These are phyloP conservation scores for Microbotryomycetes sp. DNA, from an alignment of 1,284 basidiomycete genomes.

Conservation along the genomic window DNA sequence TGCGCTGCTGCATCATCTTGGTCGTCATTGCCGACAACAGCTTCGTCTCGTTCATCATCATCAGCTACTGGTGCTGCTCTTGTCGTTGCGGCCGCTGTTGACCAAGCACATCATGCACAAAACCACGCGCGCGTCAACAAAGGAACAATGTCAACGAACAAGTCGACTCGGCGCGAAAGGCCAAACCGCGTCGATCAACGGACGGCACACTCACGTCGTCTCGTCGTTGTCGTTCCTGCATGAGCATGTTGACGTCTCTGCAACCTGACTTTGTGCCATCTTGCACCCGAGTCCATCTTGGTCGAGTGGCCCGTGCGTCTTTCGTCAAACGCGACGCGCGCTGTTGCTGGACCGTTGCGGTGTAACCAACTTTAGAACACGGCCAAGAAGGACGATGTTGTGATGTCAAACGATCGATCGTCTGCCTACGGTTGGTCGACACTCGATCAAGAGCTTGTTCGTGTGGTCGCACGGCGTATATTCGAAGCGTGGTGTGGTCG, in stretches of 20 bases:
- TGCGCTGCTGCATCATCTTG: not conserved
- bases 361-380: no score
- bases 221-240: not conserved
- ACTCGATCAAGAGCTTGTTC: no score
- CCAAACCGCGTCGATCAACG: no score
- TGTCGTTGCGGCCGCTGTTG: not conserved
- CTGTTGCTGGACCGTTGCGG: no score
- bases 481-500: no score
- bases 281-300: not conserved
- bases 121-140: not conserved
- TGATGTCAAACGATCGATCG: no score
- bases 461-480: no score
- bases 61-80: not conserved
- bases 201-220: not conserved
- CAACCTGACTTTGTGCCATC: not conserved
- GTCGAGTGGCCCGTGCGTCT: not conserved
- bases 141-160: not conserved
- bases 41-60: not conserved
- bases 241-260: constrained; percentile 5
- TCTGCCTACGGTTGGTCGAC: no score
- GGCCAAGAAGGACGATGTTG: no score
- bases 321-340: not conserved
- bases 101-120: no score
- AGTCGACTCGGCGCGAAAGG: not conserved
- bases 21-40: not conserved